Evolutionary conservation across 2,329 filamentous ascomycete genomes (phyloP), one percentile per base, ranked within the genome.

Genomic region (Alternaria sp.): DNA sequence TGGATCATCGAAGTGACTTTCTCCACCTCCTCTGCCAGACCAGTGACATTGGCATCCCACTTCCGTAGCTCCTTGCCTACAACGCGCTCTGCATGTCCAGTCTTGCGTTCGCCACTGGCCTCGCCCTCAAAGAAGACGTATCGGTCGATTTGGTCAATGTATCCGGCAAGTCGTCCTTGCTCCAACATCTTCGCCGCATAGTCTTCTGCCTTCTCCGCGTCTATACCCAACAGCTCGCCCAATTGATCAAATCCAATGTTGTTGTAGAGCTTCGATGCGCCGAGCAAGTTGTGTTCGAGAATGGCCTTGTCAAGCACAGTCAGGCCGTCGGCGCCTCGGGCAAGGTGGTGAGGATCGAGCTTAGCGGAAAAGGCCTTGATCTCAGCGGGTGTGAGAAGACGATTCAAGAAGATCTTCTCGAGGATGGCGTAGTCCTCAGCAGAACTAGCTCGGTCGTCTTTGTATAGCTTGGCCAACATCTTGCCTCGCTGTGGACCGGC

Each of bases 341-440:
- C 95, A 2, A 97, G 88, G 80, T 99, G 95, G 80, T 99, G 95
- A 22, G 92, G 90, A 57, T 89, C 86, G 50, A 99, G 84, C 53
- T 89, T 90, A 69, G 91, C 84, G 0, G 94, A 91, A 74, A 99
- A 99, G 57, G 92, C 89, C 38, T 89, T 88, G 43, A 97, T 93
- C 81, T 99, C 95, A n/a, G 85, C 86, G 0, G 90, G 88, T 0
- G 88, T 87, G 50, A 99, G 85, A 4, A 99, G 84, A 6, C 94
- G 88, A 79, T 98, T 93, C 50, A 98, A 85, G 79, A 97, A 97
- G 88, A 99, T 98, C 84, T 98, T 98, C 83, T 98, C 95, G 14
- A 99, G 83, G 55, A 99, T 97, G 50, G 88, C 85, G 74, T 91
- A 94, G 80, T 98, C 92, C 32, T 90, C 87, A 2, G 95, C 86